These are phyloP conservation scores for Apophysomyces elegans DNA, from an alignment of 371 early-diverging fungal genomes.

Conservation along the genomic window DNA sequence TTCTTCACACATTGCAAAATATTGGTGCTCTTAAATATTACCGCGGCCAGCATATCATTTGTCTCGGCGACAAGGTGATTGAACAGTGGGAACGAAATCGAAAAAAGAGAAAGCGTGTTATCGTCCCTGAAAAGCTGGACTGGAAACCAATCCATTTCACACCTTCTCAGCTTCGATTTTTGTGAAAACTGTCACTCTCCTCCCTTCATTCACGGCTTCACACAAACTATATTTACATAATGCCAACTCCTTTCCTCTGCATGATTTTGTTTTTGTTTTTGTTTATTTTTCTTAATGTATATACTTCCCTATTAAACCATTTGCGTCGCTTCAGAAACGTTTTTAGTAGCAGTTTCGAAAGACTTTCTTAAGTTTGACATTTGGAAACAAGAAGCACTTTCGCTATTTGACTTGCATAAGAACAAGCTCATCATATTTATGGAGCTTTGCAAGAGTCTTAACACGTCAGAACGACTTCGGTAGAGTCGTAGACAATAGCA, in stretches of 20 bases:
- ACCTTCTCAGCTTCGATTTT: slow-evolving; percentile 75
- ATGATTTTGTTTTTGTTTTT: not conserved
- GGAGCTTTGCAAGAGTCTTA: too few species aligned
- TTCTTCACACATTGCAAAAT: slow-evolving; percentile 91
- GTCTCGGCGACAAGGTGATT: slow-evolving; percentile 87
- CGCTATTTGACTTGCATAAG: too few species aligned
- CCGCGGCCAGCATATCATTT: slow-evolving; percentile 92
- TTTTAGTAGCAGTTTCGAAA: too few species aligned
- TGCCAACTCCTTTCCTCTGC: not conserved
- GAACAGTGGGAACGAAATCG: slow-evolving; percentile 76
- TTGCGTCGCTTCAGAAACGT: too few species aligned
- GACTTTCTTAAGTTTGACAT: too few species aligned
- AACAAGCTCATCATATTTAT: too few species aligned
- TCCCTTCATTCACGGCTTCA: too few species aligned
- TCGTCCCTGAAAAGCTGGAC: slow-evolving; percentile 78
- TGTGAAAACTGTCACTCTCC: slow-evolving; percentile 37
- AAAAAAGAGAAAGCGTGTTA: slow-evolving; percentile 71
- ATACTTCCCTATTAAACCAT: too few species aligned
- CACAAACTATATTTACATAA: not conserved
- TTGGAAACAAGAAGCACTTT: too few species aligned
- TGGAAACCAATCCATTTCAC: slow-evolving; percentile 86
- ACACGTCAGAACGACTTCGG: too few species aligned
- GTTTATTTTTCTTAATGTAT: not conserved
- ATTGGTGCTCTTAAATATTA: slow-evolving; percentile 95
- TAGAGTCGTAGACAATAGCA: too few species aligned